Evolutionary conservation across 441 rosid species (phyloP), one percentile per base, ranked within the genome.

Genomic region (Codiaeum variegatum): DNA sequence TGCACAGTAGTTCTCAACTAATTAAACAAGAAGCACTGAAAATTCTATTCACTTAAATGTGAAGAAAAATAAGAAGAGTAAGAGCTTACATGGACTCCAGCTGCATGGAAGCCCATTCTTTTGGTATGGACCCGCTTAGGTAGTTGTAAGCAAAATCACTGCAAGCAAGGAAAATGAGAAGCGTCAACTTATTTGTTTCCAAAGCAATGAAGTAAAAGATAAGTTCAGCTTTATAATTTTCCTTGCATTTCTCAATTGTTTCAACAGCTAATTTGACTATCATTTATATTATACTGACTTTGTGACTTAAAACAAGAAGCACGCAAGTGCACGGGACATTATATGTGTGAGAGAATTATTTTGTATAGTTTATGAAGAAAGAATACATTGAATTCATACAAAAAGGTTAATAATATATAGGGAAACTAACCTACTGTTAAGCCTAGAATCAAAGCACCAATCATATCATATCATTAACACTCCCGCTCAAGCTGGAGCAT

Each of bases 111-210:
- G 85, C 79, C 95, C 90, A 90, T 79, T 87, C 86, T 21, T 38
- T 77, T 46, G 92, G 92, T 56, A 90, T 84, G 51, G 88, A 76
- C 56, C 92, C 95, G 71, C n/a, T 72, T 15, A 90, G 84, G 69
- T 80, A 87, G 78, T 90, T 88, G 80, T 73, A 87, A 63, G 91
- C 80, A 66, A 90, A 79, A 82, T 88, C 88, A 71, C 95, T 88
- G 78, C 74, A 81, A 56, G 71, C 29, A 52, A 62, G 63, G 46
- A 54, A 61, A 75, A 52, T n/a, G n/a, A 36, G 49, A 36, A 68
- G 23, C 11, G 28, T 19, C 24, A 7, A 66, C 26, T 2, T 51
- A 21, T 61, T 16, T 47, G 34, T 29, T 47, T 31, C 11, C 4
- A 29, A 24, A 47, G 5, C 54, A 16, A 46, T 24, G 36, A 26